Evolutionary conservation across 140 eudicot genomes (phyloP).

Genomic region (Senecio squalidus): DNA sequence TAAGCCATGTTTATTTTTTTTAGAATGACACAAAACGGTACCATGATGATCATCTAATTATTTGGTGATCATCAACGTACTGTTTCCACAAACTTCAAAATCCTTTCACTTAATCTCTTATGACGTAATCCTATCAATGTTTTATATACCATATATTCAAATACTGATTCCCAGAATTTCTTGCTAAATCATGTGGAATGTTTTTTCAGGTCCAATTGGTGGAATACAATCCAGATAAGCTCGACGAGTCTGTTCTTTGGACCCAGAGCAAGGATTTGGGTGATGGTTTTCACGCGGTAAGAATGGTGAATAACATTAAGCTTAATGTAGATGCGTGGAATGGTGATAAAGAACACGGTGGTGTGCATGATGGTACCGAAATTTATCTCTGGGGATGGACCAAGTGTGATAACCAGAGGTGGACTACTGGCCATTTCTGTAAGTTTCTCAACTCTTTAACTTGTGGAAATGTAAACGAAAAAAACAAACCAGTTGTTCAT

Average conservation of each 20-base stretch:
- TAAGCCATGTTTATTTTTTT: not conserved
- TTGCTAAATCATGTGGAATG: too few species aligned
- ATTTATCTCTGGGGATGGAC: conserved; percentile 69
- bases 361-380: conserved; percentile 74
- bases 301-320: conserved; percentile 80
- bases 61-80: not conserved
- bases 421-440: conserved; percentile 75
- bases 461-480: not conserved
- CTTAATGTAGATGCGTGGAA: conserved; percentile 74
- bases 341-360: conserved; percentile 75
- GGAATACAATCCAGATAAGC: conserved; percentile 57
- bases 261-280: conserved; percentile 83
- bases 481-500: not conserved
- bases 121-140: not conserved
- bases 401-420: conserved; percentile 81
- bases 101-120: not conserved
- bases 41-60: not conserved
- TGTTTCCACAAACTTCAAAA: not conserved
- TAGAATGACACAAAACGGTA: not conserved
- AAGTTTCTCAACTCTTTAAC: conserved; percentile 46
- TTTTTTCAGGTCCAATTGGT: conserved; percentile 65
- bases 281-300: conserved; percentile 65
- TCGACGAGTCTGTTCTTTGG: conserved; percentile 90
- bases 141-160: too few species aligned
- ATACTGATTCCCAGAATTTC: too few species aligned